A percentile compares a stretch with the other conserved stretches of the same genome.
phyloP scores from a whole-genome alignment of 2,329 filamentous ascomycete genomes.

The Plenodomus lindquistii region DNA sequence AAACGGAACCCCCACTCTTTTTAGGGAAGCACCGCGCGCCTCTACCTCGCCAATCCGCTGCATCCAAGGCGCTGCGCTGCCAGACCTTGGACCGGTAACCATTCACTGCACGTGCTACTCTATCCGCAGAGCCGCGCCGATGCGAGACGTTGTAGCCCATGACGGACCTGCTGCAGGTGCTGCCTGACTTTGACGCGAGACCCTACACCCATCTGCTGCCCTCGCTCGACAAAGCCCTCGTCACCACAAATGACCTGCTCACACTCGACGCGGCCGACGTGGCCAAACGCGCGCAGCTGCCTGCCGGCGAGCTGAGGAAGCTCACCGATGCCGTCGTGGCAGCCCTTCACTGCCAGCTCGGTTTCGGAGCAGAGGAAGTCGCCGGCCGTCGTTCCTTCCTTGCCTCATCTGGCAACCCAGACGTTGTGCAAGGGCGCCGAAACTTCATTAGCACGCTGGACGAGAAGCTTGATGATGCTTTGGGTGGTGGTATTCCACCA shows the following conservation, averaged over 20 bases:
- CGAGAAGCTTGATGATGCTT: conserved; percentile 66
- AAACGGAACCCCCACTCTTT: conserved; percentile 14
- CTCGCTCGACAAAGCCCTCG: conserved; percentile 73
- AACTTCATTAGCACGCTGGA: conserved; percentile 80
- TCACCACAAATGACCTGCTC: conserved; percentile 83
- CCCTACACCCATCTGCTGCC: conserved; percentile 76
- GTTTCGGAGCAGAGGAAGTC: conserved; percentile 41
- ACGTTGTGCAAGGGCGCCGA: conserved; percentile 46
- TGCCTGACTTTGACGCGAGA: conserved; percentile 76
- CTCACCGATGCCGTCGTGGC: conserved; percentile 69
- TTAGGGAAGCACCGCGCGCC: background rate
- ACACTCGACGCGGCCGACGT: conserved; percentile 81
- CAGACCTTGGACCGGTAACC: background rate
- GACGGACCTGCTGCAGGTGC: conserved; percentile 82
- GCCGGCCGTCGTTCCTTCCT: conserved; percentile 16
- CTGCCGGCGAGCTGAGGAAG: conserved; percentile 76
- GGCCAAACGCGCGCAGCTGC: conserved; percentile 81
- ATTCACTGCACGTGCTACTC: conserved; percentile 24
- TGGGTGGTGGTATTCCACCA: conserved; percentile 79
- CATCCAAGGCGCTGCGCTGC: background rate
- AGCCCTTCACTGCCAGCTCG: conserved; percentile 68
- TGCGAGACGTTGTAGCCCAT: conserved; percentile 53
- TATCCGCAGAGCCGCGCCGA: conserved; percentile 41
- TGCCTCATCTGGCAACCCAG: conserved; percentile 10
- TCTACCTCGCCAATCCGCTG: background rate